Evolutionary conservation across 176 grass and related monocot genomes (phyloP).

Genomic region (Ampelocalamus luodianensis): DNA sequence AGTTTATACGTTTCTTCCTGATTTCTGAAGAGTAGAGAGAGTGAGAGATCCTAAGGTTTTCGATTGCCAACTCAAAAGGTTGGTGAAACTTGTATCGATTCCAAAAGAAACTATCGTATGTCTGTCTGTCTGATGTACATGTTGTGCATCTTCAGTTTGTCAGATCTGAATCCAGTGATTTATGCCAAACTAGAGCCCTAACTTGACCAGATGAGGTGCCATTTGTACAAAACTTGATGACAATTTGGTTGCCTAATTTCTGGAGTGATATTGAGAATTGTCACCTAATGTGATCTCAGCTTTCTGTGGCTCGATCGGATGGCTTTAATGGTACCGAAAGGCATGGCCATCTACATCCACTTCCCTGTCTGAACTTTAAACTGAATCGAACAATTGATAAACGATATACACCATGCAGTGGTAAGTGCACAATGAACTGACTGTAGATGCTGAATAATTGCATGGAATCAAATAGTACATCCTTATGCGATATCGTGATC

Average conservation of each 20-base stretch:
- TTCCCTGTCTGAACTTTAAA: background rate
- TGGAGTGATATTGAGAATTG: too few species aligned
- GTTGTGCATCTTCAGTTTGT: too few species aligned
- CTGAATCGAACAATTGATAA: too few species aligned
- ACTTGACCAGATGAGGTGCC: too few species aligned
- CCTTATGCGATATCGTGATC: background rate
- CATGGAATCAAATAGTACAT: background rate
- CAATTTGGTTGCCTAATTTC: too few species aligned
- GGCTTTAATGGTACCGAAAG: background rate
- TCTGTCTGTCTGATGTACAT: too few species aligned
- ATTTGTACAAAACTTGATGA: too few species aligned
- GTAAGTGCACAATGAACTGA: background rate
- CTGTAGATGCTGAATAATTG: background rate
- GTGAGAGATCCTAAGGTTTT: background rate
- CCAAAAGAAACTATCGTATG: too few species aligned
- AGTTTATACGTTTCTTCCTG: too few species aligned
- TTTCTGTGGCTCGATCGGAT: background rate
- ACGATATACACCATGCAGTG: background rate
- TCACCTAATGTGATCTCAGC: background rate
- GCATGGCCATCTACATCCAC: background rate
- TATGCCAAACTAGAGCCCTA: too few species aligned
- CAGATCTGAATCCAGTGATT: too few species aligned
- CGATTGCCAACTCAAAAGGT: background rate
- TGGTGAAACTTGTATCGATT: background rate
- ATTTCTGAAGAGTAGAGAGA: too few species aligned